phyloP scores from a whole-genome alignment of 2,329 filamentous ascomycete genomes.

The Onygenales sp. region DNA sequence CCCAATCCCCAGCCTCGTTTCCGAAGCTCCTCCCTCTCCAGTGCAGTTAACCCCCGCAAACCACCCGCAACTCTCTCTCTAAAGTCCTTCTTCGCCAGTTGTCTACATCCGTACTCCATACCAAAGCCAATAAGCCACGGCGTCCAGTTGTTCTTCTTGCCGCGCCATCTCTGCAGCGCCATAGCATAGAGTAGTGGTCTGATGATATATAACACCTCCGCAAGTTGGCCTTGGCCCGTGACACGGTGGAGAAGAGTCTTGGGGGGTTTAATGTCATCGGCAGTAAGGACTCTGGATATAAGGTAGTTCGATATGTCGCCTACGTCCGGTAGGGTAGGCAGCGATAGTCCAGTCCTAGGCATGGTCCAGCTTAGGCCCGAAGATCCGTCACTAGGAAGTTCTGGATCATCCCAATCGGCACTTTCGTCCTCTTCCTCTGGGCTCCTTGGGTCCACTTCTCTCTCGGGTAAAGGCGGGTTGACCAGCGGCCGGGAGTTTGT shows the following conservation, averaged over 20 bases:
- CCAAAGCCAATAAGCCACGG: constrained; percentile 83
- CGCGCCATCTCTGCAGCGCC: constrained; percentile 63
- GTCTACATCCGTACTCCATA: constrained; percentile 81
- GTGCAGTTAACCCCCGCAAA: constrained; percentile 64
- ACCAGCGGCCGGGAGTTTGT: constrained; percentile 77
- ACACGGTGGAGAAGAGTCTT: constrained; percentile 71
- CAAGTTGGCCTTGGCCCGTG: constrained; percentile 64
- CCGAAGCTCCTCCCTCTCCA: constrained; percentile 83
- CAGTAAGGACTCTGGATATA: constrained; percentile 79
- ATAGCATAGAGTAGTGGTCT: constrained; percentile 80
- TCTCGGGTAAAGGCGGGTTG: constrained; percentile 73
- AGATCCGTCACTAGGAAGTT: constrained; percentile 29
- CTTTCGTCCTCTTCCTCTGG: constrained; percentile 46
- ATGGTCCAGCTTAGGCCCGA: constrained; percentile 63
- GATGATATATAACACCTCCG: constrained; percentile 86
- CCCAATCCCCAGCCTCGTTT: constrained; percentile 82
- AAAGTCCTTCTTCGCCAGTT: constrained; percentile 62
- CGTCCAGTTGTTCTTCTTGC: constrained; percentile 71
- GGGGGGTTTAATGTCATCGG: constrained; percentile 93
- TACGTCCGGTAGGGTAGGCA: constrained; percentile 72
- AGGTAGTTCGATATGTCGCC: constrained; percentile 81
- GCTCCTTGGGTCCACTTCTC: constrained; percentile 63
- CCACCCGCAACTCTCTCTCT: constrained; percentile 57
- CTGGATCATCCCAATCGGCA: constrained; percentile 40
- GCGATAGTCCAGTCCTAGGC: constrained; percentile 81